A percentile compares a stretch with the other conserved stretches of the same genome.
phyloP scores from a whole-genome alignment of 2,329 filamentous ascomycete genomes.

The Phyllosticta paracitricarpa region DNA sequence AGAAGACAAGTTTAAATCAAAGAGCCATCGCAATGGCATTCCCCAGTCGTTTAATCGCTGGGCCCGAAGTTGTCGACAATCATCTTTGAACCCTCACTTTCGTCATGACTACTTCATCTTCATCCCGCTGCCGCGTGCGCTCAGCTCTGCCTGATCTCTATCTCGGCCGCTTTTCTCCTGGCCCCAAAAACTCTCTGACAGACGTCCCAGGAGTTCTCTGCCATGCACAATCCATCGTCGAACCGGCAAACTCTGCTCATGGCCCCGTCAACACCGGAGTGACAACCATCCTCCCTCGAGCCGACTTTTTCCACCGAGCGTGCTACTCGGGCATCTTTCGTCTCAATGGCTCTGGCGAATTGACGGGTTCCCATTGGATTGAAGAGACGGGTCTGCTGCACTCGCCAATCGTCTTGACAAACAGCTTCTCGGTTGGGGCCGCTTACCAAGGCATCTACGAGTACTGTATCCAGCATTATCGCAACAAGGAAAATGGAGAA shows the following conservation, averaged over 20 bases:
- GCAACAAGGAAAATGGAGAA: conserved; percentile 28
- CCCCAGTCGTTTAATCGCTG: too few species aligned
- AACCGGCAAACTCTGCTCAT: conserved; percentile 16
- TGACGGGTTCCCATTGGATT: conserved; percentile 53
- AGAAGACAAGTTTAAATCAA: too few species aligned
- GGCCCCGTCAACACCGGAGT: conserved; percentile 33
- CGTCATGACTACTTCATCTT: neutral
- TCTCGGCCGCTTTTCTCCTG: conserved; percentile 28
- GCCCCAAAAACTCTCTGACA: conserved; percentile 34
- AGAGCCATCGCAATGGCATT: too few species aligned
- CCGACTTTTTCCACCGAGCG: conserved; percentile 31
- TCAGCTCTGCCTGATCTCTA: conserved; percentile 28
- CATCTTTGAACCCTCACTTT: too few species aligned
- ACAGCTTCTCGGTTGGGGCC: conserved; percentile 47
- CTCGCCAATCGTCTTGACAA: conserved; percentile 52
- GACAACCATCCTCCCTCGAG: conserved; percentile 35
- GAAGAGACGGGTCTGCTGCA: conserved; percentile 50
- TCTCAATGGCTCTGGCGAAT: conserved; percentile 55
- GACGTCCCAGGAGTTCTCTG: conserved; percentile 35
- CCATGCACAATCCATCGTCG: conserved; percentile 30
- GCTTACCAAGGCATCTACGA: conserved; percentile 51
- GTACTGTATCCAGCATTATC: conserved; percentile 40
- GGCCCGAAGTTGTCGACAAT: too few species aligned
- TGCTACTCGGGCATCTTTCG: conserved; percentile 41
- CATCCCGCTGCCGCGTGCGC: conserved; percentile 26